Conservation (phyloP, 148 eudicot genomes). For the Cornus florida region DNA sequence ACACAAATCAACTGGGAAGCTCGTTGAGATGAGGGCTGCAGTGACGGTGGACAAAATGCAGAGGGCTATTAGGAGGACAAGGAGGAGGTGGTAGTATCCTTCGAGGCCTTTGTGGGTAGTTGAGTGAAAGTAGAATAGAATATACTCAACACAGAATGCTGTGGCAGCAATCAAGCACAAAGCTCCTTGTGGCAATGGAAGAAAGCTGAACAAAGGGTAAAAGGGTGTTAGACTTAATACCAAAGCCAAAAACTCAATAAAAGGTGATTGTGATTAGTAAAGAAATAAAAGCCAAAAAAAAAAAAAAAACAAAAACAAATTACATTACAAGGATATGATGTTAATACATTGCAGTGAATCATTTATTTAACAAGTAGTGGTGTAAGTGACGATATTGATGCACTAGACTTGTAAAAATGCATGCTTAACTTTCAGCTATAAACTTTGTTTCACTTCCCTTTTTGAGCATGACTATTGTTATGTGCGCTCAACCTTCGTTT, state of each 20-base stretch:
- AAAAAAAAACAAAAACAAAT: not conserved
- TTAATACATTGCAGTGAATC: not conserved
- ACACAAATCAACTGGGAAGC: constrained; percentile 72
- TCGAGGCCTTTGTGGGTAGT: constrained; percentile 88
- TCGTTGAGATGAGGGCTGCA: constrained; percentile 70
- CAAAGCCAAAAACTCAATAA: not conserved
- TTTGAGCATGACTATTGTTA: not conserved
- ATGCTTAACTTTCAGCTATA: not conserved
- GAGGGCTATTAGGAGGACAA: constrained; percentile 67
- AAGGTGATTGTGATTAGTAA: not conserved
- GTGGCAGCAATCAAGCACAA: constrained; percentile 71
- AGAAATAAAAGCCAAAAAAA: no score
- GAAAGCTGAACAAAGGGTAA: constrained; percentile 47
- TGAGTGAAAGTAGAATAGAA: constrained; percentile 85
- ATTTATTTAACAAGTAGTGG: not conserved
- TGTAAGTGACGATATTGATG: not conserved
- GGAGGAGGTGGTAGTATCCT: constrained; percentile 88
- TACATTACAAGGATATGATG: not conserved
- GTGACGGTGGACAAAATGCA: constrained; percentile 57
- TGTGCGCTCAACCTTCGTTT: not conserved
- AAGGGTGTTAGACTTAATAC: not conserved
- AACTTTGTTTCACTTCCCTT: not conserved
- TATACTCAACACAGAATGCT: constrained; percentile 86
- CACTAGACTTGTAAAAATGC: not conserved
- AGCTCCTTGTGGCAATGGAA: constrained; percentile 78